A percentile compares a stretch with the other conserved stretches of the same genome.
Evolutionary conservation across 2,329 filamentous ascomycete species (phyloP).

Genomic region (Epichloe sylvatica): DNA sequence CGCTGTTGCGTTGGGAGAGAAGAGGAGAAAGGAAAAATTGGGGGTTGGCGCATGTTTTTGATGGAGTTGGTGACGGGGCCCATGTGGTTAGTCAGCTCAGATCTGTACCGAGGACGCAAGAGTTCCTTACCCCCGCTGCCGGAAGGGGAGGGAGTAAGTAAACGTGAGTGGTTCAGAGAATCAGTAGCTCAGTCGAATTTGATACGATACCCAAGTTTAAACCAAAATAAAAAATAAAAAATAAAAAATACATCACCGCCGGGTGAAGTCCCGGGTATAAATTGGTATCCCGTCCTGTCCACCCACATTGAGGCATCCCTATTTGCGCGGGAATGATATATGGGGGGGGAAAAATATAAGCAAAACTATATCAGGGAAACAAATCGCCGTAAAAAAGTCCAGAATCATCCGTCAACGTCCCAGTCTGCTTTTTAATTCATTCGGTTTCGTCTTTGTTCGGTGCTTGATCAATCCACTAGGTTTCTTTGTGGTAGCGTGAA

Average conservation of each 20-base stretch:
- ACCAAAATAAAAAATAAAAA: no score
- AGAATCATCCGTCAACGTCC: neutral
- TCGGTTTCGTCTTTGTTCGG: neutral
- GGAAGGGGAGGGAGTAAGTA: no score
- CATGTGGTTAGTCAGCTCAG: neutral
- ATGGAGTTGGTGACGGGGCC: neutral
- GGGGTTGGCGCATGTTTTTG: neutral
- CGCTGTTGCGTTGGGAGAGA: conserved; percentile 15
- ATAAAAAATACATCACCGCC: no score
- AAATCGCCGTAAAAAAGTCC: neutral
- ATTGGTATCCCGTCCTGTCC: no score
- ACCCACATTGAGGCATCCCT: conserved; percentile 8
- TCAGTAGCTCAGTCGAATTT: no score
- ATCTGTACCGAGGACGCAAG: no score
- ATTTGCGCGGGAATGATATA: conserved; percentile 8
- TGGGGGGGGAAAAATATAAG: no score
- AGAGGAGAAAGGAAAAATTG: conserved; percentile 4
- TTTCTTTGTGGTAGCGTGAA: conserved; percentile 50
- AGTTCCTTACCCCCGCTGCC: no score
- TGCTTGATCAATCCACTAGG: neutral
- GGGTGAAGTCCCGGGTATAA: no score
- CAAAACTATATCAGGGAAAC: neutral
- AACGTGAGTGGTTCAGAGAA: no score
- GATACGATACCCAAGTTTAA: no score
- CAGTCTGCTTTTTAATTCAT: neutral